A percentile compares a stretch with the other conserved stretches of the same genome.
These are phyloP conservation scores for Lodderomyces orthopsilosis DNA, from an alignment of 1,139 yeast genomes.

Conservation along the genomic window DNA sequence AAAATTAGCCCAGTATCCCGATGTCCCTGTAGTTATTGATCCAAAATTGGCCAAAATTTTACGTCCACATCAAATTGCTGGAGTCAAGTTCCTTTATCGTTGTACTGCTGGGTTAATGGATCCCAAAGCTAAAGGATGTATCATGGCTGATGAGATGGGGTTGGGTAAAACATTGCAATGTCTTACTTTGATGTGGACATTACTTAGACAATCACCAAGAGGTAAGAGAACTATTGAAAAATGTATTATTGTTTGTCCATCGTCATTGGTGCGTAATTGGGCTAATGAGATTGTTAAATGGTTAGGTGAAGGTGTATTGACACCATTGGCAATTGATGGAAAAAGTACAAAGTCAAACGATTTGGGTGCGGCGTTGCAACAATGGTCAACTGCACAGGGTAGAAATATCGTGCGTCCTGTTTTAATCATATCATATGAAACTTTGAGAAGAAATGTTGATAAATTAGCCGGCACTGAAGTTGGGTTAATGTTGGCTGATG, in stretches of 20 bases:
- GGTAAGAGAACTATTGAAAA: conserved; percentile 84
- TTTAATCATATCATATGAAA: conserved; percentile 91
- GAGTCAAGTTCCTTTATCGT: conserved; percentile 84
- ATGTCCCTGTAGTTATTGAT: conserved; percentile 95
- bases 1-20: conserved; percentile 54
- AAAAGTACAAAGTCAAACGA: conserved; percentile 68
- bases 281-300: conserved; percentile 95
- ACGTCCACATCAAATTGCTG: conserved; percentile 96
- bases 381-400: conserved; percentile 90
- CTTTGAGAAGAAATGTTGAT: conserved; percentile 81
- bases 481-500: conserved; percentile 90
- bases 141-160: conserved; percentile 99
- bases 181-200: conserved; percentile 89
- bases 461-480: conserved; percentile 75
- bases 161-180: conserved; percentile 95
- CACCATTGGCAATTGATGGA: conserved; percentile 92
- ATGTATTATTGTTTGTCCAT: conserved; percentile 93
- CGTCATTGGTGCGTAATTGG: conserved; percentile 93
- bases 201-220: conserved; percentile 84
- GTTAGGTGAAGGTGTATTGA: conserved; percentile 88
- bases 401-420: conserved; percentile 91
- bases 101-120: conserved; percentile 90
- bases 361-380: conserved; percentile 64
- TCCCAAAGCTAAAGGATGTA: conserved; percentile 88
- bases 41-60: conserved; percentile 80